phyloP scores from a whole-genome alignment of 2,329 filamentous ascomycete genomes.

The Thelonectria rubi region DNA sequence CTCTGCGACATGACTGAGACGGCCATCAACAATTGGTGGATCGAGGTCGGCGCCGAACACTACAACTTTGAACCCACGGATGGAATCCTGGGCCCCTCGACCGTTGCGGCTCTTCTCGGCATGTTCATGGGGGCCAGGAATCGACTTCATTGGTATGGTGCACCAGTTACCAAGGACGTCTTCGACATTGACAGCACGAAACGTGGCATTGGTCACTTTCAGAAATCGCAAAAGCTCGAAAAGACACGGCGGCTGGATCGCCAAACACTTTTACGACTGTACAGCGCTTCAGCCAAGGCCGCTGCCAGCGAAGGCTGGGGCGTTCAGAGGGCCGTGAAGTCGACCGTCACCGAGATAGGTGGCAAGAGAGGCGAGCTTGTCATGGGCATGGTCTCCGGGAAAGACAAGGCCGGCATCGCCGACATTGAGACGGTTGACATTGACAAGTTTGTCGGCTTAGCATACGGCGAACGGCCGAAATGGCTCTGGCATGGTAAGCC shows the following conservation, averaged over 20 bases:
- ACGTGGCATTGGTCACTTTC: slow-evolving; percentile 85
- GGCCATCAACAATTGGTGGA: slow-evolving; percentile 95
- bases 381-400: slow-evolving; percentile 89
- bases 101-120: slow-evolving; percentile 86
- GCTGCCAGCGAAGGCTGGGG: slow-evolving; percentile 90
- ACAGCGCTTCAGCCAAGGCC: slow-evolving; percentile 86
- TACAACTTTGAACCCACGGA: slow-evolving; percentile 94
- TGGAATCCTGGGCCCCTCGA: slow-evolving; percentile 90
- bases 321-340: slow-evolving; percentile 93
- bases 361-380: slow-evolving; percentile 95
- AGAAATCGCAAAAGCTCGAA: slow-evolving; percentile 85
- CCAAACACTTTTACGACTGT: slow-evolving; percentile 82
- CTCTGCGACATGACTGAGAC: slow-evolving; percentile 93
- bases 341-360: slow-evolving; percentile 90
- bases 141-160: slow-evolving; percentile 83
- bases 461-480: slow-evolving; percentile 83
- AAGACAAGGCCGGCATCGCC: slow-evolving; percentile 88
- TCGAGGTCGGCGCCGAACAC: slow-evolving; percentile 88
- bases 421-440: slow-evolving; percentile 94
- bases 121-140: slow-evolving; percentile 91
- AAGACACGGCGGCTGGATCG: slow-evolving; percentile 83
- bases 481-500: slow-evolving; percentile 96
- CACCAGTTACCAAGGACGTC: slow-evolving; percentile 87
- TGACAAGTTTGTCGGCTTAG: slow-evolving; percentile 80
- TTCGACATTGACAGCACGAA: slow-evolving; percentile 88